phyloP scores from a whole-genome alignment of 768 basidiomycete species.

The Auriscalpium orientale region DNA sequence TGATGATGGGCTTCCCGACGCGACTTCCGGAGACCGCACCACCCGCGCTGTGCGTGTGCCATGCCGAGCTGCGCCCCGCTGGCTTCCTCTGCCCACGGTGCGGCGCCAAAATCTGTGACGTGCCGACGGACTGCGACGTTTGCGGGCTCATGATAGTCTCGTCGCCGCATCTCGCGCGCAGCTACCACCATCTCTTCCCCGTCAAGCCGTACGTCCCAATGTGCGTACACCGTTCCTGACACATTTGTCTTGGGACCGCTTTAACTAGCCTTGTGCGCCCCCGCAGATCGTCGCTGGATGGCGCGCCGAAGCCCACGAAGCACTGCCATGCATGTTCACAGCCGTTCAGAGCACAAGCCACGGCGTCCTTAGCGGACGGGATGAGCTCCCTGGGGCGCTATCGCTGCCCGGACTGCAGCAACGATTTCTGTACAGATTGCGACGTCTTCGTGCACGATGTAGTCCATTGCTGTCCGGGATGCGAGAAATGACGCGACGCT shows the following conservation, averaged over 20 bases:
- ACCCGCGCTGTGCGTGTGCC: constrained; percentile 86
- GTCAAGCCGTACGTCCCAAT: constrained; percentile 79
- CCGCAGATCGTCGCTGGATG: constrained; percentile 33
- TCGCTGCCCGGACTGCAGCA: constrained; percentile 74
- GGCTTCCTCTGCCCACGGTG: constrained; percentile 96
- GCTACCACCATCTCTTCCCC: constrained; percentile 93
- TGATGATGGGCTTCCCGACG: constrained; percentile 99
- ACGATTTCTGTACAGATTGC: constrained; percentile 93
- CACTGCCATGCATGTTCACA: constrained; percentile 77
- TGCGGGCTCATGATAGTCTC: constrained; percentile 98
- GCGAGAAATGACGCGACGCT: constrained; percentile 37
- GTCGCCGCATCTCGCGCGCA: constrained; percentile 93
- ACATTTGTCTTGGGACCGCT: background rate
- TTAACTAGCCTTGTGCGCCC: background rate
- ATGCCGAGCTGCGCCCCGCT: constrained; percentile 84
- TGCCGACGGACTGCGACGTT: constrained; percentile 96
- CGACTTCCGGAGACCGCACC: constrained; percentile 79
- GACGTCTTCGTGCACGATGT: constrained; percentile 96
- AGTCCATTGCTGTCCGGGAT: constrained; percentile 90
- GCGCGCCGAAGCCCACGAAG: constrained; percentile 26
- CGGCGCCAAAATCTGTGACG: constrained; percentile 89
- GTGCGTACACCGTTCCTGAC: constrained; percentile 40
- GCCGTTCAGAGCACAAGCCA: constrained; percentile 43
- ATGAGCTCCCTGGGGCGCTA: constrained; percentile 85
- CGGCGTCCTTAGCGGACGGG: constrained; percentile 45